A percentile compares a stretch with the other conserved stretches of the same genome.
phyloP scores from a whole-genome alignment of 805 yeast genomes.

The Candida gorgasii region DNA sequence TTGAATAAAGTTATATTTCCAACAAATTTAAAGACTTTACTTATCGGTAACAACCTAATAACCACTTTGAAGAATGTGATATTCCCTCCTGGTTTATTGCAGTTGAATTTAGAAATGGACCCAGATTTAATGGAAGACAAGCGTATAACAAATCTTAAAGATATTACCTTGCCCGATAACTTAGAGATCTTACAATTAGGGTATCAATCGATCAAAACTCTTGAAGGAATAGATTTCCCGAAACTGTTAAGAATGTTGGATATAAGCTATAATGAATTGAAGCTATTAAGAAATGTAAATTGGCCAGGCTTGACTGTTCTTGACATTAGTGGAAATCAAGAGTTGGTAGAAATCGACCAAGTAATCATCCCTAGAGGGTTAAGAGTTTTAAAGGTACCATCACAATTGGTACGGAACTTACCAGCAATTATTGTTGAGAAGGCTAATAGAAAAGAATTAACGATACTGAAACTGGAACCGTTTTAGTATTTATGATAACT shows the following conservation, averaged over 20 bases:
- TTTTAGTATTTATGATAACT: not conserved
- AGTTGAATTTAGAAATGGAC: slow-evolving; percentile 44
- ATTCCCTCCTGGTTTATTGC: slow-evolving; percentile 38
- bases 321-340: slow-evolving; percentile 45
- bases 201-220: slow-evolving; percentile 38
- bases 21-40: slow-evolving; percentile 31
- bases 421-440: slow-evolving; percentile 41
- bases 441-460: slow-evolving; percentile 36
- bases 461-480: slow-evolving; percentile 22
- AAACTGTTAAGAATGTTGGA: slow-evolving; percentile 29
- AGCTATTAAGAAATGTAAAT: slow-evolving; percentile 35
- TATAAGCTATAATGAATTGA: slow-evolving; percentile 41
- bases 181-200: slow-evolving; percentile 38
- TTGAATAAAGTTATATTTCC: slow-evolving; percentile 45
- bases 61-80: slow-evolving; percentile 47
- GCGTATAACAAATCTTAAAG: slow-evolving; percentile 42
- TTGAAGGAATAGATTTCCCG: slow-evolving; percentile 44
- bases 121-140: slow-evolving; percentile 45
- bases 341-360: slow-evolving; percentile 37
- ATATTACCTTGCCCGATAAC: slow-evolving; percentile 38
- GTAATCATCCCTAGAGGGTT: slow-evolving; percentile 39
- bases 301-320: slow-evolving; percentile 35
- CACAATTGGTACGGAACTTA: slow-evolving; percentile 33
- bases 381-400: slow-evolving; percentile 35
- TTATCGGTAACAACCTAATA: slow-evolving; percentile 42